Percentiles rank a stretch among this genome's conserved stretches.
These are phyloP conservation scores for Microsporum audouinii DNA, from an alignment of 2,329 filamentous ascomycete species.

Conservation along the genomic window DNA sequence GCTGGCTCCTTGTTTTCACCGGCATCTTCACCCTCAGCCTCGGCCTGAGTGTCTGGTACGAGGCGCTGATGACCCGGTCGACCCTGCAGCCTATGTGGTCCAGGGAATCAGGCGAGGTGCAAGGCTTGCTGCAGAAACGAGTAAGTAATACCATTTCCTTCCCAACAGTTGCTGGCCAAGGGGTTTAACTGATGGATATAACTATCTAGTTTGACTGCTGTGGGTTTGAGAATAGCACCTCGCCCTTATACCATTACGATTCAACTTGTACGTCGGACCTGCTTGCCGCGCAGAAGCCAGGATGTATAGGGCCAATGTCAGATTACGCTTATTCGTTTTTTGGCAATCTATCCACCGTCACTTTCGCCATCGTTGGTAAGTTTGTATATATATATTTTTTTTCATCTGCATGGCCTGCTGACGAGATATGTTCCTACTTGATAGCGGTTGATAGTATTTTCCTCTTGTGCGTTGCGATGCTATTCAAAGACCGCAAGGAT, in stretches of 20 bases:
- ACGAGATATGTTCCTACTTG: not conserved
- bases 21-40: slow-evolving; percentile 54
- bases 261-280: slow-evolving; percentile 56
- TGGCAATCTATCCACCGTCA: slow-evolving; percentile 64
- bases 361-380: slow-evolving; percentile 65
- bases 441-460: slow-evolving; percentile 54
- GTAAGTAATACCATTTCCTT: slow-evolving; percentile 35
- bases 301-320: slow-evolving; percentile 57
- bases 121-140: slow-evolving; percentile 58
- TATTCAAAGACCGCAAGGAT: slow-evolving; percentile 72
- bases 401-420: not conserved
- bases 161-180: too few relatives aligned
- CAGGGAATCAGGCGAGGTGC: slow-evolving; percentile 44
- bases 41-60: slow-evolving; percentile 59
- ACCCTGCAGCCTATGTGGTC: slow-evolving; percentile 53
- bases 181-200: not conserved
- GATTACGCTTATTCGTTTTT: slow-evolving; percentile 59
- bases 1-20: slow-evolving; percentile 52
- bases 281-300: slow-evolving; percentile 56
- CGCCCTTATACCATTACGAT: slow-evolving; percentile 61
- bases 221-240: slow-evolving; percentile 62
- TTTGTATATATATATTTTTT: slow-evolving; percentile 9
- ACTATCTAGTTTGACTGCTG: slow-evolving; percentile 62
- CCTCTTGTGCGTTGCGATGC: slow-evolving; percentile 59
- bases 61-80: slow-evolving; percentile 56